Conservation (phyloP, 495 filamentous ascomycete species). For the Rusavskia elegans region DNA sequence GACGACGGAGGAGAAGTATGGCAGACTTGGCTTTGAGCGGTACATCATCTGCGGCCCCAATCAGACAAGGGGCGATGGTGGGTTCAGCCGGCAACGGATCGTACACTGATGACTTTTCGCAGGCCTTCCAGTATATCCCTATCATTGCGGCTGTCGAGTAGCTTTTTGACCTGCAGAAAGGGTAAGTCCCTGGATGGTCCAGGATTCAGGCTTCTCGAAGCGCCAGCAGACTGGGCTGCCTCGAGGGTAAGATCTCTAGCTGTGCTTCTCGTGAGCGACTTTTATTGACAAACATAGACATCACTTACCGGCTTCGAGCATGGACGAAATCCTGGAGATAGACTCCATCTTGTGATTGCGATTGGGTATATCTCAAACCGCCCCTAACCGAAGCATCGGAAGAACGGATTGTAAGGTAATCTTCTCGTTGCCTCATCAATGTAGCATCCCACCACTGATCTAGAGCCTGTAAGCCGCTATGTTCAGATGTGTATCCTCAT, state of each 20-base stretch:
- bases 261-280: slow-evolving; percentile 22
- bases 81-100: slow-evolving; percentile 12
- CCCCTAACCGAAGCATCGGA: no score
- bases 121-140: slow-evolving; percentile 84
- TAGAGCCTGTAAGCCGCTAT: no score
- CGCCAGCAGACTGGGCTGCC: slow-evolving; percentile 69
- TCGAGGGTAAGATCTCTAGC: slow-evolving; percentile 94
- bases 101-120: slow-evolving; percentile 75
- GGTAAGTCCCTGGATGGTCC: slow-evolving; percentile 30
- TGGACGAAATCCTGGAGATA: slow-evolving; percentile 79
- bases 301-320: slow-evolving; percentile 75
- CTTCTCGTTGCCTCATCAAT: no score
- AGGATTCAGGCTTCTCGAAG: slow-evolving; percentile 24
- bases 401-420: no score
- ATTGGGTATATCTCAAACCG: no score
- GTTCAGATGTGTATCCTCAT: no score
- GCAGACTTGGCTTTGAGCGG: slow-evolving; percentile 60
- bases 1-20: slow-evolving; percentile 85
- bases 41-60: slow-evolving; percentile 65
- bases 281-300: neutral
- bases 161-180: slow-evolving; percentile 66
- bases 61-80: slow-evolving; percentile 4
- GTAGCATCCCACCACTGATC: no score
- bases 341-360: slow-evolving; percentile 55
- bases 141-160: slow-evolving; percentile 87